Conservation (phyloP, 108 stramenopile species). For the Cyclostephanos invisitatus region DNA sequence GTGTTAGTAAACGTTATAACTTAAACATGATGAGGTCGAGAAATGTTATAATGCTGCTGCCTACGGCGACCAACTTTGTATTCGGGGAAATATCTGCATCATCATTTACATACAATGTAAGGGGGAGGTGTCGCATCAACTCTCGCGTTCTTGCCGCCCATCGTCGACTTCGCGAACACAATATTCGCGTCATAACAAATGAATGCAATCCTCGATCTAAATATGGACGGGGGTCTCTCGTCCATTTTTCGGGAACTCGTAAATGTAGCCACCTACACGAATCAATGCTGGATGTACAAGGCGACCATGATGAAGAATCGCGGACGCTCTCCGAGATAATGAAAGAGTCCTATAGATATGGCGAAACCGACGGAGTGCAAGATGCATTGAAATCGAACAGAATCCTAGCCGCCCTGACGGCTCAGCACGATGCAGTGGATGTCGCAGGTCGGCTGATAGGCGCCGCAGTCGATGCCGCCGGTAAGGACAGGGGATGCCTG, state of each 20-base stretch:
- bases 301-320: not conserved
- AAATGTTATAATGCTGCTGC: not conserved
- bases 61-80: not conserved
- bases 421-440: conserved; percentile 10
- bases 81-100: not conserved
- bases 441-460: conserved; percentile 33
- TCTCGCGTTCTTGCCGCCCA: not conserved
- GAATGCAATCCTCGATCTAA: not conserved
- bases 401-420: conserved; percentile 11
- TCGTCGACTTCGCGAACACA: not conserved
- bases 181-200: not conserved
- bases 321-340: conserved; percentile 1
- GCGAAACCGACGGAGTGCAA: conserved; percentile 39
- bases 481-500: conserved; percentile 34
- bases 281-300: not conserved
- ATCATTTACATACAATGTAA: not conserved
- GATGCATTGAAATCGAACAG: conserved; percentile 25
- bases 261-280: not conserved
- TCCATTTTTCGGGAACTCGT: not conserved
- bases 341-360: conserved; percentile 21
- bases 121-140: not conserved
- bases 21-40: conserved; percentile 1
- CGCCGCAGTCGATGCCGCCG: conserved; percentile 48
- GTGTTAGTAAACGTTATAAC: no score
- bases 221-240: not conserved